phyloP scores from a whole-genome alignment of 140 eudicot species.

The Flaveria floridana region DNA sequence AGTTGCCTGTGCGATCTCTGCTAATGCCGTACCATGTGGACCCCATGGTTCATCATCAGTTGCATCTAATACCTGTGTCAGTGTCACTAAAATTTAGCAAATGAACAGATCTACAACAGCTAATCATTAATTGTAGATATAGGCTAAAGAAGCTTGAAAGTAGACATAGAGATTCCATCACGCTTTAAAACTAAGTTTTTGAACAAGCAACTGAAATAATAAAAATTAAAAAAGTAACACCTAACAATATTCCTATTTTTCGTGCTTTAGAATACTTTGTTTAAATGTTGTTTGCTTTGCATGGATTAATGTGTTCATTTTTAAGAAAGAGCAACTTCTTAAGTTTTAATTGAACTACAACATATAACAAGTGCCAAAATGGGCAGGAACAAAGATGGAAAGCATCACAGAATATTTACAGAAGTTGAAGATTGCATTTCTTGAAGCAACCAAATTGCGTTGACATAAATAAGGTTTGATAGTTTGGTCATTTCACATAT shows the following conservation, averaged over 20 bases:
- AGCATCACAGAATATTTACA: background rate
- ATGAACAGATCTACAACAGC: background rate
- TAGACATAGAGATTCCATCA: background rate
- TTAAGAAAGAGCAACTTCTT: background rate
- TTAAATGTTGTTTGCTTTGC: background rate
- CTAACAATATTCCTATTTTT: background rate
- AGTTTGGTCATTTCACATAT: background rate
- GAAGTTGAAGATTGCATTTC: constrained; percentile 3
- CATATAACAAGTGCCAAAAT: constrained; percentile 5
- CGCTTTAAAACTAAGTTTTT: background rate
- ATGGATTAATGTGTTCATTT: background rate
- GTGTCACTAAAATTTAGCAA: constrained; percentile 19
- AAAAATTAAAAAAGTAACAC: background rate
- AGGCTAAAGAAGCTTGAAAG: background rate
- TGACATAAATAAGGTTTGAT: background rate
- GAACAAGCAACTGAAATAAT: background rate
- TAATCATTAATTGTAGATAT: background rate
- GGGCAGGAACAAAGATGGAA: background rate
- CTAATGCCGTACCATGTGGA: constrained; percentile 98
- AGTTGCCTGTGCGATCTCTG: constrained; percentile 96
- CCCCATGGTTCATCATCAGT: constrained; percentile 99
- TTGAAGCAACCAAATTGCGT: background rate
- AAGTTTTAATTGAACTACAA: background rate
- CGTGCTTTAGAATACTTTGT: background rate
- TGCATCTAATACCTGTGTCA: constrained; percentile 88